Conservation (phyloP, 352 stramenopile species). For the Phytophthora palmivora region DNA sequence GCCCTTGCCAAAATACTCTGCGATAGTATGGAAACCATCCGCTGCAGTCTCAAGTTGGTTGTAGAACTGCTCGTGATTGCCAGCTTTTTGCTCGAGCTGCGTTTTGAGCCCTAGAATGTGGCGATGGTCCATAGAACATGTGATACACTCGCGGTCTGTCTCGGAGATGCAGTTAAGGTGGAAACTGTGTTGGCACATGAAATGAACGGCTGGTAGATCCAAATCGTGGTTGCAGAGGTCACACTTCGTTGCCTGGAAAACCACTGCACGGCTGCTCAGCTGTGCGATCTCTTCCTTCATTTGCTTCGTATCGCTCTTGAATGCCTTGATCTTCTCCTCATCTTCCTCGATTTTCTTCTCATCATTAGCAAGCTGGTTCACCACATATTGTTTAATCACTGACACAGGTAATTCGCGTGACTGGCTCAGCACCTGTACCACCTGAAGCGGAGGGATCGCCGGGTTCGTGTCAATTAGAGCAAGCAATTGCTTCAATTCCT, state of each 20-base stretch:
- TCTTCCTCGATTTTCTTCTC: conserved; percentile 88
- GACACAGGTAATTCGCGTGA: conserved; percentile 81
- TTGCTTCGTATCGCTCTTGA: conserved; percentile 88
- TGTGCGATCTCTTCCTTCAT: conserved; percentile 91
- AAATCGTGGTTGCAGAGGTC: conserved; percentile 90
- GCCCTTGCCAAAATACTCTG: conserved; percentile 93
- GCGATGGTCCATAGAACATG: conserved; percentile 87
- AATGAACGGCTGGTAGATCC: conserved; percentile 92
- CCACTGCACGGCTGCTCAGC: conserved; percentile 83
- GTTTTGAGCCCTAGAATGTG: conserved; percentile 89
- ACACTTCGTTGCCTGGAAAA: conserved; percentile 93
- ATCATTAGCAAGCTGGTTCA: conserved; percentile 83
- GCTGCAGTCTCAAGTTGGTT: conserved; percentile 90
- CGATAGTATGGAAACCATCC: conserved; percentile 91
- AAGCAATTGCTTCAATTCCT: conserved; percentile 81
- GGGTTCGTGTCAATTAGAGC: conserved; percentile 81
- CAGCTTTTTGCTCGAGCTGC: conserved; percentile 87
- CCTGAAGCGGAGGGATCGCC: conserved; percentile 84
- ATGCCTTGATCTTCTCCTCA: conserved; percentile 87
- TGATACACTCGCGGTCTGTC: conserved; percentile 90
- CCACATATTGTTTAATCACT: conserved; percentile 87
- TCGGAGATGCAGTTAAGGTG: conserved; percentile 92
- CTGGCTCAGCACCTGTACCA: conserved; percentile 88
- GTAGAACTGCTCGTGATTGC: conserved; percentile 94
- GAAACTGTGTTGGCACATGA: conserved; percentile 93